A percentile compares a stretch with the other conserved stretches of the same genome.
These are phyloP conservation scores for Bremia lactucae DNA, from an alignment of 352 stramenopile species.

Conservation along the genomic window DNA sequence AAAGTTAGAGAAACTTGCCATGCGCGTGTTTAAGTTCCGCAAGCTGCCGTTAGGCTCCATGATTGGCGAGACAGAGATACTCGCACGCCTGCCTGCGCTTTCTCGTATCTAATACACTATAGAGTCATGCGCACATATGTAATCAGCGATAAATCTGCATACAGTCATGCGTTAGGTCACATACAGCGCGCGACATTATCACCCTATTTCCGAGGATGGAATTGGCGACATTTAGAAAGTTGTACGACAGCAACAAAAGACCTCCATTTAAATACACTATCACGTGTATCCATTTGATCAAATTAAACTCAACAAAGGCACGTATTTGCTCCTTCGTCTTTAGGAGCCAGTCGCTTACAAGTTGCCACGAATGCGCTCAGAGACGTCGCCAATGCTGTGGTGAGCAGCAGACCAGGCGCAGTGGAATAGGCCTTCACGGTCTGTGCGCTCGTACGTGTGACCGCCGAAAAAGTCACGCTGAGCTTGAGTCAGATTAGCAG, in stretches of 20 bases:
- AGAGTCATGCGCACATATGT: too few species aligned
- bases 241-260: too few species aligned
- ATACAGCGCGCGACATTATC: too few species aligned
- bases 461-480: slow-evolving; percentile 99
- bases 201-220: too few species aligned
- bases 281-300: too few species aligned
- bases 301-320: slow-evolving; percentile 21
- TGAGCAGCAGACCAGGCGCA: slow-evolving; percentile 95
- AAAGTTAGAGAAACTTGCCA: slow-evolving; percentile 49
- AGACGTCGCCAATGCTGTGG: slow-evolving; percentile 93
- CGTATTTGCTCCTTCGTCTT: slow-evolving; percentile 1
- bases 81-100: slow-evolving; percentile 51
- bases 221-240: too few species aligned
- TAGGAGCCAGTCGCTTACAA: slow-evolving; percentile 36
- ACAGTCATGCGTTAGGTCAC: too few species aligned
- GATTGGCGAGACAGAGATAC: slow-evolving; percentile 43
- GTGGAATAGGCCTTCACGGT: slow-evolving; percentile 93
- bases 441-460: slow-evolving; percentile 96
- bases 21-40: slow-evolving; percentile 60
- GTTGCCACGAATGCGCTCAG: slow-evolving; percentile 89
- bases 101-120: too few species aligned
- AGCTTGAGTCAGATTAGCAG: slow-evolving; percentile 96
- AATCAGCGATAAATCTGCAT: too few species aligned
- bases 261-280: too few species aligned
- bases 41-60: slow-evolving; percentile 45